Percentiles rank a stretch among this genome's conserved stretches.
Evolutionary conservation across 352 stramenopile species (phyloP).

Genomic region (Phytophthora pinifolia): DNA sequence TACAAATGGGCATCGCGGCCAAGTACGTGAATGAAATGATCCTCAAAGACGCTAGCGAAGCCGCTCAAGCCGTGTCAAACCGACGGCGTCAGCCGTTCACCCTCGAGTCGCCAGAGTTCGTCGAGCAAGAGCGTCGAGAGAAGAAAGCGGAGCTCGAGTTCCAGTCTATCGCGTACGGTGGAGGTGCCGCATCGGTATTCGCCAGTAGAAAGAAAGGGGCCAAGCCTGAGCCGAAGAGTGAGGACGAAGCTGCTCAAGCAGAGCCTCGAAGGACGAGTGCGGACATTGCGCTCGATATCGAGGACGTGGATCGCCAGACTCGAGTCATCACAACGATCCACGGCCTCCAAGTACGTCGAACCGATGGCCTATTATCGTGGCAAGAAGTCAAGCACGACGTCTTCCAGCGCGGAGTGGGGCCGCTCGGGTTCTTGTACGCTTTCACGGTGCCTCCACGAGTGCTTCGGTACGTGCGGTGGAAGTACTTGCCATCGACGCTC

Average conservation of each 20-base stretch:
- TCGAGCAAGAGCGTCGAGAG: constrained; percentile 68
- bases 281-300: constrained; percentile 68
- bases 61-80: constrained; percentile 67
- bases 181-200: constrained; percentile 34
- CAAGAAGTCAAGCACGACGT: constrained; percentile 39
- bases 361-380: constrained; percentile 50
- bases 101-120: constrained; percentile 77
- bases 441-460: constrained; percentile 53
- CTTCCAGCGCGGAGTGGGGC: constrained; percentile 46
- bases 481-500: constrained; percentile 46
- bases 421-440: constrained; percentile 70
- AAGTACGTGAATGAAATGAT: constrained; percentile 91
- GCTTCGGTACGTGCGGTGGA: constrained; percentile 45
- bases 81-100: constrained; percentile 67
- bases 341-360: constrained; percentile 36
- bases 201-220: constrained; percentile 48
- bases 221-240: constrained; percentile 23
- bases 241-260: constrained; percentile 15
- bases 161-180: constrained; percentile 76
- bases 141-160: constrained; percentile 84
- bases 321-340: constrained; percentile 36
- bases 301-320: constrained; percentile 63
- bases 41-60: constrained; percentile 79
- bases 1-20: constrained; percentile 84
- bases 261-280: constrained; percentile 36